A percentile compares a stretch with the other conserved stretches of the same genome.
Conservation (phyloP, 768 basidiomycete genomes). For the Rossbeevera mucosa region DNA sequence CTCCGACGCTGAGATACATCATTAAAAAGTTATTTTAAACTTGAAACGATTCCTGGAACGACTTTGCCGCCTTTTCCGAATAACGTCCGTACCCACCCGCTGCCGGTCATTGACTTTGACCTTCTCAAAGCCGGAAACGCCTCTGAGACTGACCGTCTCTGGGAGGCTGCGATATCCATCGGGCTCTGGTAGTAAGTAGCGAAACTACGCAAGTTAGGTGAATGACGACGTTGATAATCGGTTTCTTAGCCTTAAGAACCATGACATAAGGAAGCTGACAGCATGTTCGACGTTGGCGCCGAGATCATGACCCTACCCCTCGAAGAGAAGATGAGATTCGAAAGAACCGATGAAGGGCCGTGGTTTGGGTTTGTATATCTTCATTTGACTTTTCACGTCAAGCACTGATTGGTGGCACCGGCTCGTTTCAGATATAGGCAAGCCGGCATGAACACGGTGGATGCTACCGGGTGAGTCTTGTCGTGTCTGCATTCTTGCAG, state of each 20-base stretch:
- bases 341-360: slow-evolving; percentile 17
- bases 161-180: slow-evolving; percentile 43
- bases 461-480: background rate
- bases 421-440: background rate
- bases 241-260: slow-evolving; percentile 38
- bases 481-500: background rate
- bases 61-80: slow-evolving; percentile 40
- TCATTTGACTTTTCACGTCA: background rate
- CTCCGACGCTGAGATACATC: background rate
- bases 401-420: background rate
- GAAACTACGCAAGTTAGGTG: background rate
- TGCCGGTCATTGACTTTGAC: slow-evolving; percentile 43
- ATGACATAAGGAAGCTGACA: slow-evolving; percentile 34
- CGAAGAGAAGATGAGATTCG: slow-evolving; percentile 40
- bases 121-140: slow-evolving; percentile 34
- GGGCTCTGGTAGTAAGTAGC: slow-evolving; percentile 53
- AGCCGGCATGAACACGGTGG: background rate
- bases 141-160: slow-evolving; percentile 39
- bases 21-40: background rate
- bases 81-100: slow-evolving; percentile 40
- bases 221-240: background rate
- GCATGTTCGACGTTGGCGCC: slow-evolving; percentile 42
- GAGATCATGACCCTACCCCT: slow-evolving; percentile 38
- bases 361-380: background rate
- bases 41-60: slow-evolving; percentile 29